Conservation (phyloP, 768 basidiomycete species). For the Lyophyllum shimeji region DNA sequence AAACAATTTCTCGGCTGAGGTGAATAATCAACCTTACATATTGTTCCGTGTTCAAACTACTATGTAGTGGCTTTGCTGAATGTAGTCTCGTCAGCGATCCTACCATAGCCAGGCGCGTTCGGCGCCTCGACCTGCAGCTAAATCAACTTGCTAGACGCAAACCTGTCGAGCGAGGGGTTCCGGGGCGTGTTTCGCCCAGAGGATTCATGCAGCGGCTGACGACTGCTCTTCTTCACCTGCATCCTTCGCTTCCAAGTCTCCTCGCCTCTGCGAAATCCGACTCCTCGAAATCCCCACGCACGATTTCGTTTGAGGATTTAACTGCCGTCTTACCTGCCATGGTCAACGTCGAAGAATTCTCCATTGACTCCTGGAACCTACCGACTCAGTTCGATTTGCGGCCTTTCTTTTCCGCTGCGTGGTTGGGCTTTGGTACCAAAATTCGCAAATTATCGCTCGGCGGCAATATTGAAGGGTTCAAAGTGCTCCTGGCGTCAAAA, state of each 20-base stretch:
- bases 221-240: conserved; percentile 10
- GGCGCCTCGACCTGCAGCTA: conserved; percentile 14
- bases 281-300: neutral
- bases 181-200: conserved; percentile 1
- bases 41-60: neutral
- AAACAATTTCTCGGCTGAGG: conserved; percentile 20
- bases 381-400: conserved; percentile 28
- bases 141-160: conserved; percentile 6
- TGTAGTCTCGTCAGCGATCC: conserved; percentile 20
- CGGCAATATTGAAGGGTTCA: conserved; percentile 35
- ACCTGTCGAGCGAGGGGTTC: neutral
- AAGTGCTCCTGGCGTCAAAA: conserved; percentile 29
- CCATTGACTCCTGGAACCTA: conserved; percentile 41
- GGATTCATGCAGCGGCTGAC: conserved; percentile 1
- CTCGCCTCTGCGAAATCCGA: neutral
- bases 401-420: conserved; percentile 34
- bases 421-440: conserved; percentile 37
- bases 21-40: conserved; percentile 16
- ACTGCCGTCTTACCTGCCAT: conserved; percentile 31
- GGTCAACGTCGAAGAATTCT: conserved; percentile 30
- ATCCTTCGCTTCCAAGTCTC: conserved; percentile 6
- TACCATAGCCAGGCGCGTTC: conserved; percentile 17
- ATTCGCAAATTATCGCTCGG: conserved; percentile 34
- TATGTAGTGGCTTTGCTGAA: neutral
- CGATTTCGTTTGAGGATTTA: conserved; percentile 26